A percentile compares a stretch with the other conserved stretches of the same genome.
Conservation (phyloP, 805 yeast genomes). For the Candida multigemmis region DNA sequence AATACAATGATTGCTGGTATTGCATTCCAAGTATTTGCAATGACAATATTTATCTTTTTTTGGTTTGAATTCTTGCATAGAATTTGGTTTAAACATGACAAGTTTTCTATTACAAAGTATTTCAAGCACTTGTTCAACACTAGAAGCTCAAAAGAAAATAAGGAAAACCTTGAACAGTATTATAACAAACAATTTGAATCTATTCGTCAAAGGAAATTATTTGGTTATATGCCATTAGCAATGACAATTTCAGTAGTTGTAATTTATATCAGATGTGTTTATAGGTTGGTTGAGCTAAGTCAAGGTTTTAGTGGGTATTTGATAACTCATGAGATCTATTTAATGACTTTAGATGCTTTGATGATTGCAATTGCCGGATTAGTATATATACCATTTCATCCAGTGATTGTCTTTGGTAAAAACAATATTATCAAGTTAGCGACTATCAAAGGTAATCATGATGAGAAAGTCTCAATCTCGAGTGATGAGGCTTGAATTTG, state of each 20-base stretch:
- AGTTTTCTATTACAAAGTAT: conserved; percentile 14
- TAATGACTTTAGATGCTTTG: conserved; percentile 29
- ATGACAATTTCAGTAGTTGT: conserved; percentile 20
- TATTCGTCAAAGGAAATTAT: conserved; percentile 16
- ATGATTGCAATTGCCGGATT: conserved; percentile 29
- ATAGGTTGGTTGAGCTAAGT: conserved; percentile 31
- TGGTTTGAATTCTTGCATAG: conserved; percentile 28
- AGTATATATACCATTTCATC: conserved; percentile 30
- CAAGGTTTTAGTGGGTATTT: conserved; percentile 30
- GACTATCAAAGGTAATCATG: conserved; percentile 15
- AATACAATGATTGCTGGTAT: conserved; percentile 31
- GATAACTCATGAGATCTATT: conserved; percentile 23
- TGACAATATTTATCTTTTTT: conserved; percentile 25
- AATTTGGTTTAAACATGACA: conserved; percentile 19
- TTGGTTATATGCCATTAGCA: conserved; percentile 23
- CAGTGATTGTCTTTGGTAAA: conserved; percentile 24
- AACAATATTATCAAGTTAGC: conserved; percentile 16
- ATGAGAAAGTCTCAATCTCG: conserved; percentile 10
- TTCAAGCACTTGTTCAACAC: conserved; percentile 18
- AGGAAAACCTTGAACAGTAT: conserved; percentile 14
- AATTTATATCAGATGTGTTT: conserved; percentile 26
- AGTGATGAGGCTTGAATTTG: too few species aligned
- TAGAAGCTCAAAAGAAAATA: conserved; percentile 10
- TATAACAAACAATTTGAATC: conserved; percentile 17
- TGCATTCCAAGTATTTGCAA: conserved; percentile 26